A percentile compares a stretch with the other conserved stretches of the same genome.
Evolutionary conservation across 2,329 filamentous ascomycete species (phyloP).

Genomic region (Grosmannia serpens): DNA sequence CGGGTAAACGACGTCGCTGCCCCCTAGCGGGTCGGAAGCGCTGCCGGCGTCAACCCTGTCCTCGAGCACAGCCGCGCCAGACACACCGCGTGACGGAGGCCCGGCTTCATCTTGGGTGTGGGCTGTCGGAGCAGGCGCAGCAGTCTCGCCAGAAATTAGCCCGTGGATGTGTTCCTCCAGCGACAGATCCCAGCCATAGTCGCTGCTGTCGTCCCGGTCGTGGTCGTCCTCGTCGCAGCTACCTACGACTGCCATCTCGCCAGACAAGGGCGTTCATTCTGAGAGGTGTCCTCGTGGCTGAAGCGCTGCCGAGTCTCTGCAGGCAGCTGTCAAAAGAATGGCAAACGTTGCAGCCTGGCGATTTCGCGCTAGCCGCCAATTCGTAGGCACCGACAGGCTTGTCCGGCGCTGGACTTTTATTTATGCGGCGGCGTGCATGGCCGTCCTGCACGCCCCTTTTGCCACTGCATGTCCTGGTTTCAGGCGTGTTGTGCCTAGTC

Average conservation of each 20-base stretch:
- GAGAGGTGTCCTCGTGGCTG: not conserved
- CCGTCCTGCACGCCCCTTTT: not conserved
- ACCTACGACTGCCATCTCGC: not conserved
- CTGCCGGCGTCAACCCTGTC: not conserved
- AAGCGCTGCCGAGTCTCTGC: no score
- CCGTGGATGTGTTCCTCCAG: conserved; percentile 29
- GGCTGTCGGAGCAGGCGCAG: not conserved
- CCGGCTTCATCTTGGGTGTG: not conserved
- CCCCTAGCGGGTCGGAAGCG: not conserved
- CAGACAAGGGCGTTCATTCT: not conserved
- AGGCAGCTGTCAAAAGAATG: no score
- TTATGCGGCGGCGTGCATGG: no score
- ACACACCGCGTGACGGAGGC: not conserved
- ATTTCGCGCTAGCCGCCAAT: no score
- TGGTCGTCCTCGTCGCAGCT: not conserved
- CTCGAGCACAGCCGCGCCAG: not conserved
- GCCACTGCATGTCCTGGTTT: not conserved
- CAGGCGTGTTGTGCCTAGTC: not conserved
- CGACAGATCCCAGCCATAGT: conserved; percentile 36
- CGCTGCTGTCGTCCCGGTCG: conserved; percentile 25
- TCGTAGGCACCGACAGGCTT: not conserved
- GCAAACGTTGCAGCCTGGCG: no score
- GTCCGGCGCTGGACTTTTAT: not conserved
- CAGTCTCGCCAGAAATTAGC: conserved; percentile 1
- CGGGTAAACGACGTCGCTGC: conserved; percentile 30